phyloP scores from a whole-genome alignment of 2,329 filamentous ascomycete species.

The Botrytis squamosa region DNA sequence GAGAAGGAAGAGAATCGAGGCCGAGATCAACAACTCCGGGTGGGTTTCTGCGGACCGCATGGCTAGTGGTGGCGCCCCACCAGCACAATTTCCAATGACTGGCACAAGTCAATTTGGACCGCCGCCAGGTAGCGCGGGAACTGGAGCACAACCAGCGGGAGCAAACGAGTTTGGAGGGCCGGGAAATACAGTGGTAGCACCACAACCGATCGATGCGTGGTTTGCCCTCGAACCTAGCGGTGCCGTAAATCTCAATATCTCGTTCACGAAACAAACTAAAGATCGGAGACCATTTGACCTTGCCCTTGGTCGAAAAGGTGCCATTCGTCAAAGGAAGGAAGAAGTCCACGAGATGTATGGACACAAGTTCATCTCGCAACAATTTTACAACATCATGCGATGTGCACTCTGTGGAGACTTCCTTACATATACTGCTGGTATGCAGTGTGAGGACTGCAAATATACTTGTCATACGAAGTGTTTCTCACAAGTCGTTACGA shows the following conservation, averaged over 20 bases:
- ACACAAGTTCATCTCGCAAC: conserved; percentile 97
- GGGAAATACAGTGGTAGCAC: conserved; percentile 41
- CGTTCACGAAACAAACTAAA: conserved; percentile 87
- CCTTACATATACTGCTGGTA: conserved; percentile 95
- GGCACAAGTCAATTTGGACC: conserved; percentile 47
- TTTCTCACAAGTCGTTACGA: conserved; percentile 93
- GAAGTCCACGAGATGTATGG: conserved; percentile 98
- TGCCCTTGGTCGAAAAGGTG: conserved; percentile 90
- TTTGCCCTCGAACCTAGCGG: conserved; percentile 95
- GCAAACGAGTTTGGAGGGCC: conserved; percentile 32
- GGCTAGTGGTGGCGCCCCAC: conserved; percentile 57
- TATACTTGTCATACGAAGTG: conserved; percentile 99
- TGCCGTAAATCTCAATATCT: conserved; percentile 85
- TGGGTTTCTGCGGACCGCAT: conserved; percentile 98
- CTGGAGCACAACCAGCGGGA: conserved; percentile 22
- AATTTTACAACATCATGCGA: conserved; percentile 99
- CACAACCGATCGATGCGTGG: conserved; percentile 80
- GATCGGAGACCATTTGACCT: conserved; percentile 81
- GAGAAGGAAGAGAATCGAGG: conserved; percentile 93
- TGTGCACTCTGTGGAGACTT: conserved; percentile 97
- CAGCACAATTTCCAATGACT: conserved; percentile 59
- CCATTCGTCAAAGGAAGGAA: conserved; percentile 95
- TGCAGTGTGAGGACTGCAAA: conserved; percentile 99
- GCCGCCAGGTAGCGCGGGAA: conserved; percentile 44
- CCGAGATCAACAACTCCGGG: conserved; percentile 88